A percentile compares a stretch with the other conserved stretches of the same genome.
Conservation (phyloP, 305 asterid genomes). For the Solanum hybrid region DNA sequence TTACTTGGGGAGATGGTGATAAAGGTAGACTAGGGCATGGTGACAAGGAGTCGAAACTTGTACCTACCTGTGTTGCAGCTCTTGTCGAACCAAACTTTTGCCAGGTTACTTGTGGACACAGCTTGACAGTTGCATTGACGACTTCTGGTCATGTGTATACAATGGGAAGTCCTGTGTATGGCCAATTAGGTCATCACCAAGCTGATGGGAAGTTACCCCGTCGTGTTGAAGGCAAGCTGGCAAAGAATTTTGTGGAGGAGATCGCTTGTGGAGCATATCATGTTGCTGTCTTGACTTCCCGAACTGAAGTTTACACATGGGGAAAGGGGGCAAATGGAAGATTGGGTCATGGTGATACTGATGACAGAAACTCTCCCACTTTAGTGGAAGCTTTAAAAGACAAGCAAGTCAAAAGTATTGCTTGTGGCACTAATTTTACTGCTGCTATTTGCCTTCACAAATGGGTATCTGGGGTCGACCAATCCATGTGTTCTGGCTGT, state of each 20-base stretch:
- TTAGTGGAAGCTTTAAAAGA: conserved; percentile 57
- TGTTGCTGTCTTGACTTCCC: conserved; percentile 23
- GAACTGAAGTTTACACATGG: conserved; percentile 27
- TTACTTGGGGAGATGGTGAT: conserved; percentile 32
- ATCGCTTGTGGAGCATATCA: conserved; percentile 26
- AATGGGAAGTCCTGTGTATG: conserved; percentile 25
- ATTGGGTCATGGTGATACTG: conserved; percentile 64
- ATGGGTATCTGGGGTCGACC: conserved; percentile 66
- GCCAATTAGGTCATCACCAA: conserved; percentile 24
- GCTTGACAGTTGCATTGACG: conserved; percentile 23
- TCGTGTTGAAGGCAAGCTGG: conserved; percentile 23
- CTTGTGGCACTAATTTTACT: conserved; percentile 62
- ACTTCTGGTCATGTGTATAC: conserved; percentile 23
- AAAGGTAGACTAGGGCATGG: conserved; percentile 26
- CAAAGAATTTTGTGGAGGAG: conserved; percentile 18
- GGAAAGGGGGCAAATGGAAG: conserved; percentile 33
- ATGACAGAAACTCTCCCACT: conserved; percentile 50
- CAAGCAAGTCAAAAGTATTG: conserved; percentile 63
- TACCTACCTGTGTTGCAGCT: conserved; percentile 23
- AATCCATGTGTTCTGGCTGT: conserved; percentile 56
- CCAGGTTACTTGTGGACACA: conserved; percentile 27
- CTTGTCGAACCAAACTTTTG: conserved; percentile 22
- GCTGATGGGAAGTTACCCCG: conserved; percentile 21
- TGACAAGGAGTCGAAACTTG: conserved; percentile 19
- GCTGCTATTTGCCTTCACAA: conserved; percentile 70